Percentiles rank a stretch among this genome's conserved stretches.
phyloP scores from a whole-genome alignment of 2,329 filamentous ascomycete genomes.

The Colletotrichum endophyticum region DNA sequence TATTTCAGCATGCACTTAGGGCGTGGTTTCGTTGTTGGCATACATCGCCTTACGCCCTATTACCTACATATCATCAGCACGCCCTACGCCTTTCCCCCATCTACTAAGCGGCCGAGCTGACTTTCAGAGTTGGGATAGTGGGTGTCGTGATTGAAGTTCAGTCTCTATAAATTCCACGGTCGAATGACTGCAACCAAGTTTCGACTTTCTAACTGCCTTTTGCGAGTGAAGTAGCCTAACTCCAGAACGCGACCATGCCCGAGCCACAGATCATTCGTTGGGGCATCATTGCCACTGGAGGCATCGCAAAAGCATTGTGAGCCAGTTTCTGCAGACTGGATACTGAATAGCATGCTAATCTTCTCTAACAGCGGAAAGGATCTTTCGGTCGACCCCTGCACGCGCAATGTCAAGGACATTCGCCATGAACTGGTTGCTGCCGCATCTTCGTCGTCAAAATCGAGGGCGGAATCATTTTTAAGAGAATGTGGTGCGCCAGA shows the following conservation, averaged over 20 bases:
- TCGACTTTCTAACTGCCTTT: neutral
- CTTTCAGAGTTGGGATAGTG: neutral
- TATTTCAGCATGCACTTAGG: neutral
- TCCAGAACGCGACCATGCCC: conserved; percentile 35
- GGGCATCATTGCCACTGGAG: conserved; percentile 66
- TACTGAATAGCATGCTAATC: neutral
- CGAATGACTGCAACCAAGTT: fast-evolving
- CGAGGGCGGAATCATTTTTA: conserved; percentile 74
- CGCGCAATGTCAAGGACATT: conserved; percentile 73
- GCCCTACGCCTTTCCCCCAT: neutral
- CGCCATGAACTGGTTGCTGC: conserved; percentile 80
- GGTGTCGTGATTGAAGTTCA: neutral
- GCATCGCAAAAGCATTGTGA: conserved; percentile 58
- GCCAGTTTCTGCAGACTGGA: conserved; percentile 23
- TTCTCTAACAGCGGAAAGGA: conserved; percentile 72
- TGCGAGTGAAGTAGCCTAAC: neutral
- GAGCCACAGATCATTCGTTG: conserved; percentile 58
- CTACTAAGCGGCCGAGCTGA: too few species aligned
- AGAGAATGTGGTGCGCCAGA: conserved; percentile 66
- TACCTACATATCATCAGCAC: neutral
- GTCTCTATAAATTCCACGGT: neutral
- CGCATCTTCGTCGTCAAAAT: conserved; percentile 77
- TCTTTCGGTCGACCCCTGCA: conserved; percentile 74
- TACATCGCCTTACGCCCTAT: neutral
- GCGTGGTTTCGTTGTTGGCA: neutral